phyloP scores from a whole-genome alignment of 148 eudicot species.

The Cornus florida region DNA sequence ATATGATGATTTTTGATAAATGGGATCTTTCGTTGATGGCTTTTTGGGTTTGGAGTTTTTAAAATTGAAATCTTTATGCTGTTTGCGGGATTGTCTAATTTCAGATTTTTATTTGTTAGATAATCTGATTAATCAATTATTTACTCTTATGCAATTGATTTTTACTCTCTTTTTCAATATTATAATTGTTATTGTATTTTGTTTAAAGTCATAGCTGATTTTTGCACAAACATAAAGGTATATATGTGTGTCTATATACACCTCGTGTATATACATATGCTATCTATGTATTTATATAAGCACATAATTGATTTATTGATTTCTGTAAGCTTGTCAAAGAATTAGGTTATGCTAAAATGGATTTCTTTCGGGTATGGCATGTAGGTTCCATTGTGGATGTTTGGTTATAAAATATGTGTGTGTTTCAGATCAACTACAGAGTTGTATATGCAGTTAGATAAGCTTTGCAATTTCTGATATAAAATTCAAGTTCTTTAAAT shows the following conservation, averaged over 20 bases:
- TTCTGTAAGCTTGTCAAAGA: too few relatives aligned
- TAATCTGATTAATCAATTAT: background rate
- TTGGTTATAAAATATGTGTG: background rate
- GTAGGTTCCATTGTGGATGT: background rate
- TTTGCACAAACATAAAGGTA: too few relatives aligned
- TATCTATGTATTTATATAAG: background rate
- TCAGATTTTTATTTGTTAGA: background rate
- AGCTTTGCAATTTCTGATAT: background rate
- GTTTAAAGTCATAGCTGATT: background rate
- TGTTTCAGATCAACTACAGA: background rate
- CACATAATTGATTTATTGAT: too few relatives aligned
- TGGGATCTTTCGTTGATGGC: background rate
- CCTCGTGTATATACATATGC: too few relatives aligned
- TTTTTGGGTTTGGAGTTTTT: background rate
- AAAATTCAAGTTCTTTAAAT: background rate
- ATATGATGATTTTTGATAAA: background rate
- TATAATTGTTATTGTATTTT: too few relatives aligned
- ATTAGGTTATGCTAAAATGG: too few relatives aligned
- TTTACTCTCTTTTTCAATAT: too few relatives aligned
- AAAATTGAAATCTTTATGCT: background rate
- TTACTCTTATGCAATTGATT: background rate
- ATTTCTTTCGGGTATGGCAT: too few relatives aligned
- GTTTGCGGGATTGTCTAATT: background rate
- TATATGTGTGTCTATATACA: too few relatives aligned
- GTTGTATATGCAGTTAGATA: background rate